Evolutionary conservation across 108 stramenopile species (phyloP).

Genomic region (Phaeodactylum tricornutum): DNA sequence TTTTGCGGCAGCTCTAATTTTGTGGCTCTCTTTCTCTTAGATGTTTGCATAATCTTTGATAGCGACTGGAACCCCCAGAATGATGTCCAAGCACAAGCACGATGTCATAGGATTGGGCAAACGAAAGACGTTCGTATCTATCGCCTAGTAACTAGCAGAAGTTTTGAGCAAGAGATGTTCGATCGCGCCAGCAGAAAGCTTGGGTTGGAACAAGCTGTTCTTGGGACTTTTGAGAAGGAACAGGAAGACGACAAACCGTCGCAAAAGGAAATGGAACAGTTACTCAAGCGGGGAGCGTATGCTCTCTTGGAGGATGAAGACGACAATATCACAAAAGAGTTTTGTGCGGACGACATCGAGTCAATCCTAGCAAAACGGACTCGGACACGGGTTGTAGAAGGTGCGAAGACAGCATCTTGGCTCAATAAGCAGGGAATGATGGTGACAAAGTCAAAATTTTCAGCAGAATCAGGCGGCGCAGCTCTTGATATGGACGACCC

Average conservation of each 20-base stretch:
- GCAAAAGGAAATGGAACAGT: constrained; percentile 86
- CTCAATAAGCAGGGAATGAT: constrained; percentile 78
- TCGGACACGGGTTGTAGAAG: constrained; percentile 81
- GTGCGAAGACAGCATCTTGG: constrained; percentile 84
- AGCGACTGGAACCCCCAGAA: constrained; percentile 99
- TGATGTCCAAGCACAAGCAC: constrained; percentile 83
- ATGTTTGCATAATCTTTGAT: constrained; percentile 80
- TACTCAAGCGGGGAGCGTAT: constrained; percentile 89
- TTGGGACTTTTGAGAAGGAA: constrained; percentile 87
- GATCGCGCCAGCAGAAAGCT: constrained; percentile 95
- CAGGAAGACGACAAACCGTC: constrained; percentile 84
- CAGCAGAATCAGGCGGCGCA: constrained; percentile 53
- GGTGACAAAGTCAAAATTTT: constrained; percentile 77
- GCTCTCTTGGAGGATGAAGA: constrained; percentile 80
- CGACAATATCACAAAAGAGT: constrained; percentile 75
- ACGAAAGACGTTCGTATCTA: constrained; percentile 94
- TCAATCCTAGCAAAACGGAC: constrained; percentile 79
- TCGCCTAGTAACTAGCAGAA: constrained; percentile 92
- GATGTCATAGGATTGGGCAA: constrained; percentile 98
- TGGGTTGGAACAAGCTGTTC: constrained; percentile 98
- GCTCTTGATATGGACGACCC: constrained; percentile 84
- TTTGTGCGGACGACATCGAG: constrained; percentile 87
- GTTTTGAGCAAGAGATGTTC: constrained; percentile 98
- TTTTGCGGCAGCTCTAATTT: neutral
- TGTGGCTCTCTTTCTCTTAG: constrained; percentile 40